Evolutionary conservation across 805 yeast genomes (phyloP), one percentile per base, ranked within the genome.

Genomic region (Schwanniomyces polymorphus): DNA sequence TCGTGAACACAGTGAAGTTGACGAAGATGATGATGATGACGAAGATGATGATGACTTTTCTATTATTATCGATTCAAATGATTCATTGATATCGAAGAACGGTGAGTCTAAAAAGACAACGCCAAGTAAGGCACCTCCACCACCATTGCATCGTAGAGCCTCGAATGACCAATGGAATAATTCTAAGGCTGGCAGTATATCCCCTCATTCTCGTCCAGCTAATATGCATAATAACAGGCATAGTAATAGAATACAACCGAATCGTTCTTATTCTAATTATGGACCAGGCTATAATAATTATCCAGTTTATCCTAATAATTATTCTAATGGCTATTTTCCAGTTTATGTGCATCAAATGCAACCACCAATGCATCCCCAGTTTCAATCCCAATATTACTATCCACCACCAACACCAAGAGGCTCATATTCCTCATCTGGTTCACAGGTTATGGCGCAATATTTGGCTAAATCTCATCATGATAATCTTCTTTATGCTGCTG

Each of bases 401-500:
- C 35, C 35, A 7, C 33, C 33, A 3, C 35, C 35, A 31, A 31
- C 29, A 16, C 26, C 29, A 23, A 21, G 53, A 53, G 42, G 44
- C 35, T 21, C 51, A 40, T 45, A 48, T 42, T 48, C 60, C 8
- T 51, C 65, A 9, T 67, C 85, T 6, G 90, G 91, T 2, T 82
- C 88, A 0, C 86, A 83, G 55, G 88, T 86, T 10, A 84, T 86
- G 89, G 85, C 89, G 0, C 90, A 85, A 58, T 86, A 85, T 59
- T 70, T 86, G 54, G 87, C 88, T n/a, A 86, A 82, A 60, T 71
- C 85, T 5, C 88, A 84, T 55, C 85, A 82, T 49, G 85, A 85
- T 9, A 75, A 76, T 40, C 64, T 79, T 57, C 61, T 80, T 48
- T 83, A 81, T 60, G 70, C 70, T 6, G 61, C 69, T 3, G 53